phyloP scores from a whole-genome alignment of 768 basidiomycete genomes.

The Postia placenta region DNA sequence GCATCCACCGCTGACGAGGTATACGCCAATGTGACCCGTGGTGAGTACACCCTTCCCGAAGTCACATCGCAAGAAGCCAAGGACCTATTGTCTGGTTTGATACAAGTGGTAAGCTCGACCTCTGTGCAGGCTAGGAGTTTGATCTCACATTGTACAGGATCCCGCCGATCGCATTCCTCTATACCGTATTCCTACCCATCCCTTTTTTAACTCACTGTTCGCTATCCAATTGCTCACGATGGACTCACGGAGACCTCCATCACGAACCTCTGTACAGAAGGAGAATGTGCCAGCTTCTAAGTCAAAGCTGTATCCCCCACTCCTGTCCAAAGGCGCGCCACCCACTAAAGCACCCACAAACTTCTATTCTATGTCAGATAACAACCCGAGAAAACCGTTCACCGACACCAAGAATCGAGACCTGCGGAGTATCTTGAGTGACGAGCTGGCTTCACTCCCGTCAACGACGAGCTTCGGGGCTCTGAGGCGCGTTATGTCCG shows the following conservation, averaged over 20 bases:
- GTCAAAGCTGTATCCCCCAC: conserved; percentile 3
- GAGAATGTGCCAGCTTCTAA: not conserved
- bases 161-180: conserved; percentile 24
- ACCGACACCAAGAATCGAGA: not conserved
- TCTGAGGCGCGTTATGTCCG: conserved; percentile 7
- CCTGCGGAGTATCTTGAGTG: conserved; percentile 4
- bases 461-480: not conserved
- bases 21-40: conserved; percentile 20
- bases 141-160: conserved; percentile 13
- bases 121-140: too few relatives aligned
- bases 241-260: too few relatives aligned
- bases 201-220: conserved; percentile 24
- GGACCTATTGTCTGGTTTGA: conserved; percentile 15
- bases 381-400: not conserved
- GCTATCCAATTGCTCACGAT: too few relatives aligned
- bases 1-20: conserved; percentile 15
- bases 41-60: conserved; percentile 20
- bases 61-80: conserved; percentile 17
- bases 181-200: conserved; percentile 22
- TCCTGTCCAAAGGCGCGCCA: conserved; percentile 5
- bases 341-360: not conserved
- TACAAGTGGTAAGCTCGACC: conserved; percentile 9
- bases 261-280: too few relatives aligned
- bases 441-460: conserved; percentile 4
- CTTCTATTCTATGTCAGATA: not conserved